A percentile compares a stretch with the other conserved stretches of the same genome.
Evolutionary conservation across 169 alveolate genomes (phyloP).

Genomic region (Eimeria sp.): DNA sequence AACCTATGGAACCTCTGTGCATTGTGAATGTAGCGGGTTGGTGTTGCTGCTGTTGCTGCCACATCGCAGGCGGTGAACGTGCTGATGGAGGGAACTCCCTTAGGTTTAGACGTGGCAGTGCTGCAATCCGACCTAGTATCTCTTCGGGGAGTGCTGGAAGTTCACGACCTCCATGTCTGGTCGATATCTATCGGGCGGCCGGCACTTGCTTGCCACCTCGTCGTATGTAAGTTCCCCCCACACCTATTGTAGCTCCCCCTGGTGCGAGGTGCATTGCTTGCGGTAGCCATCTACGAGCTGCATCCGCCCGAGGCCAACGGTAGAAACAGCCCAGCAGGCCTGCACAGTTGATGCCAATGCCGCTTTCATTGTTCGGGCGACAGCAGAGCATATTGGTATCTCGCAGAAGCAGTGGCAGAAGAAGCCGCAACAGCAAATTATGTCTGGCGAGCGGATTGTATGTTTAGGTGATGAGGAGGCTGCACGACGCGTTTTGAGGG

Average conservation of each 20-base stretch:
- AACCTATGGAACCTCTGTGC: background rate
- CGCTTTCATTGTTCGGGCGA: background rate
- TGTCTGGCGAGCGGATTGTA: background rate
- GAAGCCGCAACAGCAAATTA: background rate
- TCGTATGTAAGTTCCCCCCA: slow-evolving; percentile 87
- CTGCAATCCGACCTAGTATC: slow-evolving; percentile 90
- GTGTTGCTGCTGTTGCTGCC: background rate
- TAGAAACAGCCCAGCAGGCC: background rate
- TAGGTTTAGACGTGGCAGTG: slow-evolving; percentile 91
- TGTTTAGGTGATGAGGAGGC: slow-evolving; percentile 74
- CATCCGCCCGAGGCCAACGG: background rate
- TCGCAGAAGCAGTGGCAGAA: background rate
- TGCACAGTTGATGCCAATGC: background rate
- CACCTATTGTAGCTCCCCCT: background rate
- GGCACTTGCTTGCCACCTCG: slow-evolving; percentile 96
- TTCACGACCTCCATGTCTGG: slow-evolving; percentile 99
- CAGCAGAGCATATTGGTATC: background rate
- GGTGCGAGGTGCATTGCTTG: background rate
- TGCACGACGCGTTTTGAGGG: slow-evolving; percentile 87
- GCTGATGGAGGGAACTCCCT: slow-evolving; percentile 98
- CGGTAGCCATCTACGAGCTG: background rate
- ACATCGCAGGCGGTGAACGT: slow-evolving; percentile 89
- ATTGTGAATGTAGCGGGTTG: background rate
- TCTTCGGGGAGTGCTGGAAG: slow-evolving; percentile 94
- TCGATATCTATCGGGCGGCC: slow-evolving; percentile 95